Percentiles rank a stretch among this genome's conserved stretches.
Evolutionary conservation across 1,139 yeast genomes (phyloP).

Genomic region (Kurtzmaniella natalensis): DNA sequence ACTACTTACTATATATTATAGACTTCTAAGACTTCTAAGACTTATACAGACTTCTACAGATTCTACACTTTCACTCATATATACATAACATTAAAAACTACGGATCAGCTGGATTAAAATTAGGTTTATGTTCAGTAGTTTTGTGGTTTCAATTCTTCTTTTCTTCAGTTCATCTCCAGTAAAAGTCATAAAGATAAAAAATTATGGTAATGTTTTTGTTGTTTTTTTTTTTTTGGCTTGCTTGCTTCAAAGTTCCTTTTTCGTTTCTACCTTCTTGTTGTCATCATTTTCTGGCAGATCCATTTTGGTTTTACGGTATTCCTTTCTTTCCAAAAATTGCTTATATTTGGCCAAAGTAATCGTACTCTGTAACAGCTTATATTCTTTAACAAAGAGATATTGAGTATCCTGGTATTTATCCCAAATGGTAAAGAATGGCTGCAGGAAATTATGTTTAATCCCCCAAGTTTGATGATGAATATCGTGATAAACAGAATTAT

Average conservation of each 20-base stretch:
- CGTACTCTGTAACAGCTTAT: conserved; percentile 51
- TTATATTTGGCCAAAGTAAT: conserved; percentile 61
- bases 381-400: conserved; percentile 61
- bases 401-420: conserved; percentile 69
- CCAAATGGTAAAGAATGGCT: conserved; percentile 96
- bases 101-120: no score
- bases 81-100: no score
- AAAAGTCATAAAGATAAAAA: background rate
- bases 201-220: background rate
- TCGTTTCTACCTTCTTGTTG: background rate
- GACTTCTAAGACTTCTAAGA: no score
- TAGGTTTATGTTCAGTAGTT: no score
- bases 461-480: conserved; percentile 97
- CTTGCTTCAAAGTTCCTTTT: background rate
- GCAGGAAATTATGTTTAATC: conserved; percentile 88
- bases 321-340: conserved; percentile 47
- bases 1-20: no score
- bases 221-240: no score
- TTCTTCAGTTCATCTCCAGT: no score
- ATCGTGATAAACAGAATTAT: conserved; percentile 93
- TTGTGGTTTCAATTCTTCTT: no score
- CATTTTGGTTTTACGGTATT: conserved; percentile 1
- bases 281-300: background rate
- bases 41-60: no score
- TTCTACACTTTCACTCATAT: no score